These are phyloP conservation scores for Parastagonospora avenae DNA, from an alignment of 2,329 filamentous ascomycete genomes.

Conservation along the genomic window DNA sequence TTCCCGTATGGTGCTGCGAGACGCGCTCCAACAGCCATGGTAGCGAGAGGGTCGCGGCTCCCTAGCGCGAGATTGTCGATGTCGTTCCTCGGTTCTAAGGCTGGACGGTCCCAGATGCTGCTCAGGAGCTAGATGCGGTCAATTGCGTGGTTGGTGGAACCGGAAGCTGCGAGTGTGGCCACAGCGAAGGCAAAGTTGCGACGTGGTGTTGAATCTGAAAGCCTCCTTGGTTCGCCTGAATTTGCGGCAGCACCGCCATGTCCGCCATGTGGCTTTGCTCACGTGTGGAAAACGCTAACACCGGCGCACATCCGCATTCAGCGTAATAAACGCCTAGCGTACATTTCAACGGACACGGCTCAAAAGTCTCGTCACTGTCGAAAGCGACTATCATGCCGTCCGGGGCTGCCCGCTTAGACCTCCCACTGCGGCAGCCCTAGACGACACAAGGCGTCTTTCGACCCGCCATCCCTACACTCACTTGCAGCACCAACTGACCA, in stretches of 20 bases:
- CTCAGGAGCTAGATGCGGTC: background rate
- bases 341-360: slow-evolving; percentile 3
- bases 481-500: slow-evolving; percentile 21
- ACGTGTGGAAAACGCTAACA: slow-evolving; percentile 11
- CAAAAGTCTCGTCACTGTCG: slow-evolving; percentile 12
- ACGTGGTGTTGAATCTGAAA: slow-evolving; percentile 2
- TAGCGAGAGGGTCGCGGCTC: background rate
- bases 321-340: slow-evolving; percentile 4
- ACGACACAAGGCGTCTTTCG: slow-evolving; percentile 15
- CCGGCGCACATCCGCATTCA: slow-evolving; percentile 5
- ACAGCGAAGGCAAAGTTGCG: background rate
- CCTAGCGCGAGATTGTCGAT: slow-evolving; percentile 7
- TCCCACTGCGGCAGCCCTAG: slow-evolving; percentile 22
- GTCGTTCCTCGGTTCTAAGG: background rate
- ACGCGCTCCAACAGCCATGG: slow-evolving; percentile 34
- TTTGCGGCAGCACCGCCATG: background rate
- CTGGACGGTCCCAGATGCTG: background rate
- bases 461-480: slow-evolving; percentile 19
- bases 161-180: background rate
- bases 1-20: slow-evolving; percentile 32
- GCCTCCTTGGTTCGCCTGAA: background rate
- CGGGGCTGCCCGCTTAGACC: slow-evolving; percentile 25
- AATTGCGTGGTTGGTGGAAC: background rate
- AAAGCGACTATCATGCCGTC: slow-evolving; percentile 14
- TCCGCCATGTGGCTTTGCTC: slow-evolving; percentile 1